Evolutionary conservation across 768 basidiomycete genomes (phyloP), one percentile per base, ranked within the genome.

Genomic region (Multifurca ochricompacta): DNA sequence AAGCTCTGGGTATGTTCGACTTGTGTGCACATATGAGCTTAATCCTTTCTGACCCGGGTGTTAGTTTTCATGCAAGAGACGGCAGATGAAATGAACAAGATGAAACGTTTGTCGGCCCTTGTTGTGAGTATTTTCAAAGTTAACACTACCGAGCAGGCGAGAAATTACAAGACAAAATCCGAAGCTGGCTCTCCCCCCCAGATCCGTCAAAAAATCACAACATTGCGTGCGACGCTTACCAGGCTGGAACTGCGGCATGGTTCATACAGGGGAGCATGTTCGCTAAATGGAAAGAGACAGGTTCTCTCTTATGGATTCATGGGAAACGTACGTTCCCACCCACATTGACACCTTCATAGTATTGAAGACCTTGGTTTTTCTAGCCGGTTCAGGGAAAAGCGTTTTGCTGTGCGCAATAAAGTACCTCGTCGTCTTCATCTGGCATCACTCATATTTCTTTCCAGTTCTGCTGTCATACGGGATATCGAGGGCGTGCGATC

Each of bases 351-450:
- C 3, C 4, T 40, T 48, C 32, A 23, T 13, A 11, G 19, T 30
- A n/a, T 13, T 53, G 21, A 53, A 18, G 4, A 10, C 21, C 6
- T 28, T 25, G 8, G n/a, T 6, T 23, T 18, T 41, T 18, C 18
- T 34, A 54, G 53, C 40, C 6, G 53, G 53, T 18, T 54, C 47
- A 3, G 53, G 53, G 19, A 54, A 54, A 32, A 54, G 39, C 32
- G 27, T 39, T 11, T 40, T 51, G 25, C 27, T 41, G 50, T 43
- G n/a, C n/a, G n/a, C n/a, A n/a, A 43, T n/a, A 31, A 42, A n/a
- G 19, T 34, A 2, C 11, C 16, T 21, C 13, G 31, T 42, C 19
- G 18, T 1, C 6, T 7, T 23, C 18, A 7, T 5, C 37, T 16
- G 23, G 4, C 3, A 4, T 18, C 14, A 19, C 21, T 49, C 7